Evolutionary conservation across 2,329 filamentous ascomycete genomes (phyloP).

Genomic region (Colletotrichum nymphaeae): DNA sequence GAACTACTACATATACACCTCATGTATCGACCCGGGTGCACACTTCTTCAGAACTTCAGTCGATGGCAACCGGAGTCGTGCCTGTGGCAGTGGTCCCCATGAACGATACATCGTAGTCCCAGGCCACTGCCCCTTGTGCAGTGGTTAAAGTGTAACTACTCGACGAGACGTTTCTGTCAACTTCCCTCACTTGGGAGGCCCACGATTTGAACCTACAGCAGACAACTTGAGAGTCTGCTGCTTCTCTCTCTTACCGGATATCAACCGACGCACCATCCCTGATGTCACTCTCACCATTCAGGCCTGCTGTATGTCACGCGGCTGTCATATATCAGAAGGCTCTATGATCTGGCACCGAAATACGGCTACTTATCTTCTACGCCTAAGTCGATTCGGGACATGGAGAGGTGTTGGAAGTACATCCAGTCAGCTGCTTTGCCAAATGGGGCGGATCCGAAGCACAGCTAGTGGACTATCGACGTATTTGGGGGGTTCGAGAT

Average conservation of each 20-base stretch:
- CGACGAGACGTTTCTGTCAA: background rate
- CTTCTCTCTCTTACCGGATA: background rate
- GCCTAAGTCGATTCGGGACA: background rate
- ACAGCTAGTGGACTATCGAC: background rate
- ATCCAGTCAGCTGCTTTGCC: background rate
- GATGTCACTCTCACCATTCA: background rate
- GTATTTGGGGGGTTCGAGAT: background rate
- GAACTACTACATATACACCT: constrained; percentile 82
- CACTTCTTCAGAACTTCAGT: constrained; percentile 79
- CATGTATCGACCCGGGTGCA: constrained; percentile 74
- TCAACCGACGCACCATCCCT: background rate
- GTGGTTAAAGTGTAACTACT: constrained; percentile 40
- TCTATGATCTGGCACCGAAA: background rate
- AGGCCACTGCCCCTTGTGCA: constrained; percentile 66
- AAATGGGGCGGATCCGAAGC: background rate
- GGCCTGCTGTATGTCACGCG: background rate
- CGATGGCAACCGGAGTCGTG: constrained; percentile 70
- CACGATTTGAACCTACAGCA: background rate
- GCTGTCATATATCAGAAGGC: background rate
- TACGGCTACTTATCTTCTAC: background rate
- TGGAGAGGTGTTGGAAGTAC: background rate
- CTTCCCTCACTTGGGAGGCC: background rate
- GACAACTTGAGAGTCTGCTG: background rate
- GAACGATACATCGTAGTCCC: constrained; percentile 79
- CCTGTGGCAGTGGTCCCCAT: constrained; percentile 74